phyloP scores from a whole-genome alignment of 768 basidiomycete genomes.

The Harrya chromipes region DNA sequence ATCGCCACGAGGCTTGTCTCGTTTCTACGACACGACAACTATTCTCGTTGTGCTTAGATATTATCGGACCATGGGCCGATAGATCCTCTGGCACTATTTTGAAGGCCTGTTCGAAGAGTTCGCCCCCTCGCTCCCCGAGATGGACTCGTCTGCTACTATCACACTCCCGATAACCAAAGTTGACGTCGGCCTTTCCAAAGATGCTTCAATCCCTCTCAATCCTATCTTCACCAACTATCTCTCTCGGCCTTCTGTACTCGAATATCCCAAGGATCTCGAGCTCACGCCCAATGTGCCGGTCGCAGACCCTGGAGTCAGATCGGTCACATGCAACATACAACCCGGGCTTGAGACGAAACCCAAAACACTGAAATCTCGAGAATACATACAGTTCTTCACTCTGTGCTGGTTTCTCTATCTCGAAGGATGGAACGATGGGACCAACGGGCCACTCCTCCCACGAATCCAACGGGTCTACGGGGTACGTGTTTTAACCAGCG shows the following conservation, averaged over 20 bases:
- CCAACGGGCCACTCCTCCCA: conserved; percentile 71
- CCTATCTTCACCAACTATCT: conserved; percentile 1
- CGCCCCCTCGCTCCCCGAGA: background rate
- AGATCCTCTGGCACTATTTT: background rate
- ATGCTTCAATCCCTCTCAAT: conserved; percentile 1
- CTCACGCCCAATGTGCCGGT: background rate
- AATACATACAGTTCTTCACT: conserved; percentile 47
- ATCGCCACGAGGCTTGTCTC: too few relatives aligned
- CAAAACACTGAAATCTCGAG: conserved; percentile 8
- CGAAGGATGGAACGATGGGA: conserved; percentile 77
- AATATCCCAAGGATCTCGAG: conserved; percentile 2
- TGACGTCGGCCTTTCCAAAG: background rate
- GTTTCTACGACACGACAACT: too few relatives aligned
- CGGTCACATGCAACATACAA: background rate
- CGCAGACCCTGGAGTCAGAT: background rate
- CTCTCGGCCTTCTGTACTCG: conserved; percentile 2
- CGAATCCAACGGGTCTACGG: conserved; percentile 59
- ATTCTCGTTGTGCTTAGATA: background rate
- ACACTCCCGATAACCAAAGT: background rate
- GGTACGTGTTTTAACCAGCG: conserved; percentile 24
- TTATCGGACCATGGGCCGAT: background rate
- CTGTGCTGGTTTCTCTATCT: conserved; percentile 58
- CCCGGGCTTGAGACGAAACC: conserved; percentile 1
- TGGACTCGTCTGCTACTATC: background rate
- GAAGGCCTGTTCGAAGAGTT: background rate